Evolutionary conservation across 2,329 filamentous ascomycete genomes (phyloP).

Genomic region (Aspergillus glaucus): DNA sequence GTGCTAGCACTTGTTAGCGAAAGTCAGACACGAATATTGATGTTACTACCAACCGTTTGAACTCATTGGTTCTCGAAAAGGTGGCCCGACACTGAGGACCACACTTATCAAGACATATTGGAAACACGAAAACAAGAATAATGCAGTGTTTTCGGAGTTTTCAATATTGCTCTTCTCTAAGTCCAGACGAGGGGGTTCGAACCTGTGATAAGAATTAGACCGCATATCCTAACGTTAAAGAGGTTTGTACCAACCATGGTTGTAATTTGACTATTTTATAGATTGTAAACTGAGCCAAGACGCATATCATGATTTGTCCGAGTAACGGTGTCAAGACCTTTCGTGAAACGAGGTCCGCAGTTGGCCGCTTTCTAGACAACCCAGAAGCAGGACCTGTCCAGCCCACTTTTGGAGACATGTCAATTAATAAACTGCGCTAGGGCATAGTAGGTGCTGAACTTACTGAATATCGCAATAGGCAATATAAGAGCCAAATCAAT

Average conservation of each 20-base stretch:
- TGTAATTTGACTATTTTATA: slow-evolving; percentile 72
- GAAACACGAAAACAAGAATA: slow-evolving; percentile 87
- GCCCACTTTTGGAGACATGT: slow-evolving; percentile 56
- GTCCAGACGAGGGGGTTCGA: slow-evolving; percentile 70
- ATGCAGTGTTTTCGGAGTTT: slow-evolving; percentile 87
- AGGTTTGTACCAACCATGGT: slow-evolving; percentile 56
- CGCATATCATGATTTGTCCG: slow-evolving; percentile 77
- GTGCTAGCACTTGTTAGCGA: slow-evolving; percentile 48
- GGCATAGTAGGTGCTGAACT: slow-evolving; percentile 22
- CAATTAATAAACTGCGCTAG: background rate
- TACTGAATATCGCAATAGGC: slow-evolving; percentile 91
- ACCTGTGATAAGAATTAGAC: slow-evolving; percentile 45
- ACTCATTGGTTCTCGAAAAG: slow-evolving; percentile 74
- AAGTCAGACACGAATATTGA: slow-evolving; percentile 2
- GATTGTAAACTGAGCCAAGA: slow-evolving; percentile 67
- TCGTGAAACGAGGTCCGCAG: slow-evolving; percentile 81
- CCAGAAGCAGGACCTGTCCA: slow-evolving; percentile 81
- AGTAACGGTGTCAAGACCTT: slow-evolving; percentile 87
- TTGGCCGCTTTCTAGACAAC: slow-evolving; percentile 78
- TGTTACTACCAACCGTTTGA: slow-evolving; percentile 62
- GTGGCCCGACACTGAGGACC: slow-evolving; percentile 82
- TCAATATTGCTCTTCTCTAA: slow-evolving; percentile 74
- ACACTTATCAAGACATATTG: slow-evolving; percentile 90
- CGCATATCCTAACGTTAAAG: background rate
- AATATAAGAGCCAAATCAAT: slow-evolving; percentile 90